Percentiles rank a stretch among this genome's conserved stretches.
phyloP scores from a whole-genome alignment of 306 rosid genomes.

The Sphenostylis stenocarpa region DNA sequence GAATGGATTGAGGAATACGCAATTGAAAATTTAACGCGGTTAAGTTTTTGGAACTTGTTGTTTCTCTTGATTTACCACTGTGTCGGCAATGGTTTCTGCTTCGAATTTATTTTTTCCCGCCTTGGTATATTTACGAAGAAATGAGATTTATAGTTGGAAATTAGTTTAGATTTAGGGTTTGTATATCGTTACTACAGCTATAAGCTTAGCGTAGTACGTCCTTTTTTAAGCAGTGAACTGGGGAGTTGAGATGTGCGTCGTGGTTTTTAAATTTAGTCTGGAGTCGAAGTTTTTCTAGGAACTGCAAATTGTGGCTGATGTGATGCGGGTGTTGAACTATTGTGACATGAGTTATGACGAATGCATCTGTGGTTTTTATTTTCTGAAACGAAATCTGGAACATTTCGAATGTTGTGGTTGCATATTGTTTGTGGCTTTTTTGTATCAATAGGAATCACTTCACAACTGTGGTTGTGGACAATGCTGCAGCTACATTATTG shows the following conservation, averaged over 20 bases:
- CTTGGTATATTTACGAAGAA: not conserved
- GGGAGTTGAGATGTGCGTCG: not conserved
- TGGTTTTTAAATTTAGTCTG: not conserved
- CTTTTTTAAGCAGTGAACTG: not conserved
- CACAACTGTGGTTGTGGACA: not conserved
- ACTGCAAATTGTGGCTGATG: not conserved
- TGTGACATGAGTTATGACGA: not conserved
- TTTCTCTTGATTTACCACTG: not conserved
- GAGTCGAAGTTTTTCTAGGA: not conserved
- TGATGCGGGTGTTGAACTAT: not conserved
- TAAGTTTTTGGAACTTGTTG: not conserved
- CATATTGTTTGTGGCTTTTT: not conserved
- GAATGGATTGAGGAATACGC: not conserved
- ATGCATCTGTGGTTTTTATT: not conserved
- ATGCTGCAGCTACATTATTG: not conserved
- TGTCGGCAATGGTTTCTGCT: not conserved
- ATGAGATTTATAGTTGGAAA: not conserved
- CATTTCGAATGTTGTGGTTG: not conserved
- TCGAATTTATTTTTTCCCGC: not conserved
- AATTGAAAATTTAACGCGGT: not conserved
- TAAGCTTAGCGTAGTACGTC: not conserved
- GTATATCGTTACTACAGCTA: not conserved
- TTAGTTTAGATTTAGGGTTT: slow-evolving; percentile 18
- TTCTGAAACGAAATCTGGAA: not conserved
- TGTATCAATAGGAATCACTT: not conserved